Base-by-base conservation (phyloP, 306 rosid genomes). In the Bauhinia variegata region DNA sequence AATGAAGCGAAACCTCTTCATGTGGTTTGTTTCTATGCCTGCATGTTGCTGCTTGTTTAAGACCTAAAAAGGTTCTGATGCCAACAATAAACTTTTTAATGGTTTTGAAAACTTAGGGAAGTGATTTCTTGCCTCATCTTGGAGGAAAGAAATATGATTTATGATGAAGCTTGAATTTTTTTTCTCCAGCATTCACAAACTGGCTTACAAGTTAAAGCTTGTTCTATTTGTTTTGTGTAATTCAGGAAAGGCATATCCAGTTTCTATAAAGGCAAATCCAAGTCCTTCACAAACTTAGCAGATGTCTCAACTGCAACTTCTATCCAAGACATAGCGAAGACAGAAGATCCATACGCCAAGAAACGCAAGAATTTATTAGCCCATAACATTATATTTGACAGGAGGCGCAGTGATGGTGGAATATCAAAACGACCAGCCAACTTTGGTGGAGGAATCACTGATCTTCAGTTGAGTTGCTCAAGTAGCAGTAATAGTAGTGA, bases 171-270 rank as follows among this genome's bases (percentile, higher is more conserved):
- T 41, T 41, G 47, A 41, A 11, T 41, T 41, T 7, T 11, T 12
- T 11, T 46, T 46, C 51, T 46, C 11, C 51, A 11, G 15, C 51
- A 2, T 8, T 8, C 1, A 46, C 51, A 46, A 11, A 11, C 51
- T 46, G 10, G n/a, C 17, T 11, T 7, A 11, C 3, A 23, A 23
- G 28, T 23, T 23, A 23, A 23, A 23, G 2, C 28, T 57, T 1
- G 6, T 43, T 23, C 54, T 59, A 28, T 56, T 28, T 37, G 62
- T 30, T 54, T 38, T 1, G 28, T 71, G 68, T 39, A 49, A 77
- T 70, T 70, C 89, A 92, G 98, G 89, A 87, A 80, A 81, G 93
- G 98, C 67, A 92, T 92, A 56, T 92, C 98, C 38, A 84, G 44
- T 70, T 92, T 92, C 56, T 92, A 89, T 13, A 84, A 72, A n/a